A percentile compares a stretch with the other conserved stretches of the same genome.
Conservation (phyloP, 257 asterid genomes). For the Solanum piurae region DNA sequence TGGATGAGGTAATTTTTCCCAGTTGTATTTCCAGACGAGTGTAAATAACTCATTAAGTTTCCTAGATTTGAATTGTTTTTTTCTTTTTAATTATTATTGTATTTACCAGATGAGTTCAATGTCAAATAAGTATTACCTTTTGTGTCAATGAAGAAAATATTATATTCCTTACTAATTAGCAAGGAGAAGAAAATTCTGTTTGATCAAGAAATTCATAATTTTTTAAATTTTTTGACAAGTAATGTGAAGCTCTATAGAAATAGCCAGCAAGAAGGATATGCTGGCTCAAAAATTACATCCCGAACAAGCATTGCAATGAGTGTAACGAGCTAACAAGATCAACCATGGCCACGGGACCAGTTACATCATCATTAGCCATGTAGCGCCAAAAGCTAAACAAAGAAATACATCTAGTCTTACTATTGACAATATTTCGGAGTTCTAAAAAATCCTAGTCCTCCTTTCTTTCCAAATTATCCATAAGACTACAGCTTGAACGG, state of each 20-base stretch:
- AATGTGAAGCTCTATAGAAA: background rate
- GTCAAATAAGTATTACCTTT: background rate
- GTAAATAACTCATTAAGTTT: background rate
- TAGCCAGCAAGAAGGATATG: background rate
- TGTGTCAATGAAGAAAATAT: background rate
- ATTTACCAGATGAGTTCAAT: background rate
- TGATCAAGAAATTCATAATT: background rate
- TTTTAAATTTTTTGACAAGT: background rate
- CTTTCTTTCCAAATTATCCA: background rate
- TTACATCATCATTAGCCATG: background rate
- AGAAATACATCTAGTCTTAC: background rate
- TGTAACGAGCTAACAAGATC: background rate
- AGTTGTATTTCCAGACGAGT: background rate
- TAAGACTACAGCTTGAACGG: background rate
- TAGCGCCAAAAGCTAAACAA: background rate
- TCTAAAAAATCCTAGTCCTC: background rate
- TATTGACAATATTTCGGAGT: background rate
- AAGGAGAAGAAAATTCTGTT: background rate
- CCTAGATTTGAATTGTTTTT: background rate
- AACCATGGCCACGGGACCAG: background rate
- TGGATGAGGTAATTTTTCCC: slow-evolving; percentile 58
- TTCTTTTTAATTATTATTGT: background rate
- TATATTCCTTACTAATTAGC: background rate
- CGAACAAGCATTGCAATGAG: background rate
- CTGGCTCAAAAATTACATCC: background rate